phyloP scores from a whole-genome alignment of 805 yeast genomes.

The Ogataea sp. region DNA sequence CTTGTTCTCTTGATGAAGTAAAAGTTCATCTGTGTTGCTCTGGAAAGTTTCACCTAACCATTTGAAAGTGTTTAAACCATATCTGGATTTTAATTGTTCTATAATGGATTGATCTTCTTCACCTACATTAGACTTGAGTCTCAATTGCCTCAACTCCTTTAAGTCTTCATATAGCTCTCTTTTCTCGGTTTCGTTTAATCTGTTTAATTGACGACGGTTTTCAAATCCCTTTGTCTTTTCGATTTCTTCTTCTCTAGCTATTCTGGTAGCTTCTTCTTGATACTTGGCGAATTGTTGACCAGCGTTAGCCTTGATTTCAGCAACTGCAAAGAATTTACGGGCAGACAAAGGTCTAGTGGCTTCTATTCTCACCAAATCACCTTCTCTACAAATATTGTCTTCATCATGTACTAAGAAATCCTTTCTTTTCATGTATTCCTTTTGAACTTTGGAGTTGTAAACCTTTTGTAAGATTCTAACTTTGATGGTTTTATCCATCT shows the following conservation, averaged over 20 bases:
- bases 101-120: slow-evolving; percentile 29
- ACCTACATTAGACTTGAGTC: slow-evolving; percentile 6
- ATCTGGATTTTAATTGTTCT: slow-evolving; percentile 25
- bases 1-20: neutral
- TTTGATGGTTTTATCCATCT: slow-evolving; percentile 91
- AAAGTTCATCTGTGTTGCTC: neutral
- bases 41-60: neutral
- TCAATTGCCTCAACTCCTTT: slow-evolving; percentile 11
- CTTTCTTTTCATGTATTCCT: slow-evolving; percentile 68
- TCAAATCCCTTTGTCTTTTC: slow-evolving; percentile 35
- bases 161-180: slow-evolving; percentile 24
- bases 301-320: slow-evolving; percentile 80
- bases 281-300: slow-evolving; percentile 88
- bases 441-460: slow-evolving; percentile 64
- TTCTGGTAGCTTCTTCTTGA: slow-evolving; percentile 61
- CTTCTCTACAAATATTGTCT: slow-evolving; percentile 84
- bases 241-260: slow-evolving; percentile 62
- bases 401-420: slow-evolving; percentile 93
- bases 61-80: slow-evolving; percentile 12
- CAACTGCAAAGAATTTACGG: slow-evolving; percentile 79
- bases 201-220: slow-evolving; percentile 21
- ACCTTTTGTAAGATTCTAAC: slow-evolving; percentile 77
- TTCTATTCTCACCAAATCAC: slow-evolving; percentile 91
- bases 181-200: slow-evolving; percentile 13
- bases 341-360: slow-evolving; percentile 79